phyloP scores from a whole-genome alignment of 1,284 basidiomycete species.

The Rhodofomes roseus region DNA sequence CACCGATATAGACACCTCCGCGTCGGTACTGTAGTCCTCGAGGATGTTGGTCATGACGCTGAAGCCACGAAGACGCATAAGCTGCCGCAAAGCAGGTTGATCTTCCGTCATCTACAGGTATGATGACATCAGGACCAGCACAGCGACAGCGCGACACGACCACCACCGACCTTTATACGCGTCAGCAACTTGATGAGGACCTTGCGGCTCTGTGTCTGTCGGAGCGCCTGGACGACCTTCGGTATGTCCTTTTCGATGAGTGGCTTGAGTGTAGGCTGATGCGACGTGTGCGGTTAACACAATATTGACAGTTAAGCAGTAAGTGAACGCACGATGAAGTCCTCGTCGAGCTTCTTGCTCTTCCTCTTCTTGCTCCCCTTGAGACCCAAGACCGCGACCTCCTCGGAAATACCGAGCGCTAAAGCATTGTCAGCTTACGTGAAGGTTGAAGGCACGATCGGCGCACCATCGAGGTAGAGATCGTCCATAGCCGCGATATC shows the following conservation, averaged over 20 bases:
- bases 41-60: constrained; percentile 89
- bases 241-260: constrained; percentile 80
- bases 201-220: constrained; percentile 84
- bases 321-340: constrained; percentile 67
- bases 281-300: neutral
- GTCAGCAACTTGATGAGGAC: constrained; percentile 83
- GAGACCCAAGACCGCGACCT: constrained; percentile 76
- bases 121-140: neutral
- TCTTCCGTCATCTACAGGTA: constrained; percentile 80
- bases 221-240: constrained; percentile 88
- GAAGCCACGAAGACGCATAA: constrained; percentile 94
- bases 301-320: neutral
- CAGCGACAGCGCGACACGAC: neutral
- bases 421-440: constrained; percentile 10
- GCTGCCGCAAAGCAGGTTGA: constrained; percentile 71
- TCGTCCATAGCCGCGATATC: constrained; percentile 94
- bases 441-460: neutral
- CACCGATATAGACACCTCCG: constrained; percentile 70
- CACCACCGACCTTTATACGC: constrained; percentile 70
- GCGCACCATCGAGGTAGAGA: constrained; percentile 86
- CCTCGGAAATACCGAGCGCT: constrained; percentile 96
- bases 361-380: constrained; percentile 92
- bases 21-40: constrained; percentile 74
- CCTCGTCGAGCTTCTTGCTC: constrained; percentile 90
- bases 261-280: constrained; percentile 69